These are phyloP conservation scores for Neoascochyta sp. DNA, from an alignment of 2,329 filamentous ascomycete species.

Conservation along the genomic window DNA sequence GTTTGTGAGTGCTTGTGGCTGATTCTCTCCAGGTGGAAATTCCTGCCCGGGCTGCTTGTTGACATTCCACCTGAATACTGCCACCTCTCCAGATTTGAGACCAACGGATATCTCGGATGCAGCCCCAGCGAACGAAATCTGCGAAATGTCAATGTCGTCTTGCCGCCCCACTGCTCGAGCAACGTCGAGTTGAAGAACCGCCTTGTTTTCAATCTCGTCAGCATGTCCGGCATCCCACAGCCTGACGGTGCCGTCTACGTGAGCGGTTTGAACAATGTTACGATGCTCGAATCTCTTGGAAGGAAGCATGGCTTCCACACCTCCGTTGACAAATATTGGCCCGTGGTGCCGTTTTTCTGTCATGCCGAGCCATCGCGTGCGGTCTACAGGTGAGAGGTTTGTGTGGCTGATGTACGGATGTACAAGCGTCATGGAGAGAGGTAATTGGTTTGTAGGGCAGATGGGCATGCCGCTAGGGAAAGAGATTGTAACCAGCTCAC, in stretches of 20 bases:
- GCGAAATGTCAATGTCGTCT: constrained; percentile 70
- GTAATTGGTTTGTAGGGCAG: constrained; percentile 86
- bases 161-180: constrained; percentile 76
- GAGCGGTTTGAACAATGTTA: constrained; percentile 80
- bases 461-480: constrained; percentile 92
- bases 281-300: constrained; percentile 76
- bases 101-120: constrained; percentile 85
- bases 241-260: constrained; percentile 86
- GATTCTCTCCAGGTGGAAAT: constrained; percentile 49
- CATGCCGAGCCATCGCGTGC: constrained; percentile 84
- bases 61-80: constrained; percentile 81
- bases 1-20: constrained; percentile 59
- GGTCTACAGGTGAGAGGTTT: constrained; percentile 68
- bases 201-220: constrained; percentile 87
- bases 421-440: constrained; percentile 80
- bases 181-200: constrained; percentile 79
- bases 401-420: constrained; percentile 81
- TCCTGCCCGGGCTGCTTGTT: constrained; percentile 71
- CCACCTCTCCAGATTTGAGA: constrained; percentile 75
- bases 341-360: constrained; percentile 78
- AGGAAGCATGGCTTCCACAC: constrained; percentile 65
- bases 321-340: constrained; percentile 73
- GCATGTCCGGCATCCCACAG: constrained; percentile 90
- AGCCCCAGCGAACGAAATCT: constrained; percentile 74
- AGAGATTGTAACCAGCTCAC: constrained; percentile 83